Percentiles rank a stretch among this genome's conserved stretches.
Conservation (phyloP, 176 grass and related monocot genomes). For the Tuctoria greenei region DNA sequence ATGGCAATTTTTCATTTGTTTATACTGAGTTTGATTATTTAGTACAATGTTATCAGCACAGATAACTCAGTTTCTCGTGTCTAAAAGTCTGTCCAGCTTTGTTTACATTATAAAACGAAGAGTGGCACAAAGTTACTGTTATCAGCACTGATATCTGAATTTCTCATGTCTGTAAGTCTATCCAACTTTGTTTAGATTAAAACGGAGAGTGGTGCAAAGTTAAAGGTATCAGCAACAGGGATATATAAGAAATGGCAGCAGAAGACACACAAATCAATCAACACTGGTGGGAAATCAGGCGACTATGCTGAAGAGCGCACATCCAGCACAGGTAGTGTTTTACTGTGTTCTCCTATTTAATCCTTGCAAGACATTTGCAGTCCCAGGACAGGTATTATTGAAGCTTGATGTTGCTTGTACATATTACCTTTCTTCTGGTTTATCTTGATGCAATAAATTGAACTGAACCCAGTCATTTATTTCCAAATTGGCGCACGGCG, state of each 20-base stretch:
- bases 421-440: neutral
- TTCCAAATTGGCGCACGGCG: neutral
- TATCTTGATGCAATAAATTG: neutral
- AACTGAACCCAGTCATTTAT: neutral
- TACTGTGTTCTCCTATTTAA: slow-evolving; percentile 2
- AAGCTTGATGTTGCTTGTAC: neutral
- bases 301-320: slow-evolving; percentile 33
- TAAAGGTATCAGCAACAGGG: slow-evolving; percentile 68
- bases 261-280: slow-evolving; percentile 67
- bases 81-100: slow-evolving; percentile 4
- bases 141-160: slow-evolving; percentile 4
- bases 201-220: slow-evolving; percentile 67
- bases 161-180: neutral
- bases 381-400: neutral
- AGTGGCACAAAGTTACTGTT: slow-evolving; percentile 60
- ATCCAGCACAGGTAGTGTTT: slow-evolving; percentile 44
- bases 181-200: slow-evolving; percentile 51
- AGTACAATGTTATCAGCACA: neutral
- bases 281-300: slow-evolving; percentile 50
- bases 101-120: slow-evolving; percentile 79
- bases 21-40: neutral
- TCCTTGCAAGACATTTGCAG: slow-evolving; percentile 1
- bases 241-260: slow-evolving; percentile 93
- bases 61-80: neutral
- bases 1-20: no score